phyloP scores from a whole-genome alignment of 2,329 filamentous ascomycete species.

The Raffaelea albimanens region DNA sequence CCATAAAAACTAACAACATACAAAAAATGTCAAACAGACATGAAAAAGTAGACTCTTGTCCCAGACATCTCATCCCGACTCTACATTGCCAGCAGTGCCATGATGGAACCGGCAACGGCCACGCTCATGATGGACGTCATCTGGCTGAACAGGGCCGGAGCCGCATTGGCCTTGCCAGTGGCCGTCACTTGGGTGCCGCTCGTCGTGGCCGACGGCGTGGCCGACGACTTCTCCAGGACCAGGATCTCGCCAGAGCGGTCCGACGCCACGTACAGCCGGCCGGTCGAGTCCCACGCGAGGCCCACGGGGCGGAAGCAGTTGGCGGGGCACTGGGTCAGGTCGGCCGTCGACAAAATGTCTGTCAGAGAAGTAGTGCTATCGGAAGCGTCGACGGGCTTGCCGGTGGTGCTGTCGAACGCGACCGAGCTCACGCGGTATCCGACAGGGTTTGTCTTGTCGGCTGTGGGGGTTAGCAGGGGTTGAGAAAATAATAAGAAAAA shows the following conservation, averaged over 20 bases:
- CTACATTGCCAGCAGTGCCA: background rate
- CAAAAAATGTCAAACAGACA: background rate
- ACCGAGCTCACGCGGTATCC: constrained; percentile 37
- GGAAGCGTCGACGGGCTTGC: constrained; percentile 27
- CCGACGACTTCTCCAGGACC: constrained; percentile 29
- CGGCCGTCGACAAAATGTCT: constrained; percentile 46
- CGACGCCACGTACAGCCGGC: constrained; percentile 51
- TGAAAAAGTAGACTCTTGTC: background rate
- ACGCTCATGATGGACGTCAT: background rate
- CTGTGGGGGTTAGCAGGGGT: constrained; percentile 15
- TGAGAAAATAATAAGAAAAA: background rate
- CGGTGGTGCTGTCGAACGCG: constrained; percentile 31
- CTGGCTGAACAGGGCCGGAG: background rate
- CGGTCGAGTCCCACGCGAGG: constrained; percentile 39
- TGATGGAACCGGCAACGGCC: background rate
- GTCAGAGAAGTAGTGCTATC: constrained; percentile 34
- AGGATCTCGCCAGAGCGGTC: constrained; percentile 59
- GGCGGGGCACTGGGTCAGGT: constrained; percentile 42
- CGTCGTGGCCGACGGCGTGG: constrained; percentile 1
- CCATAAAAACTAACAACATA: background rate
- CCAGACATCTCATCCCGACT: too few relatives aligned
- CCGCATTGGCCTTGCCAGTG: background rate
- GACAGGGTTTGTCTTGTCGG: constrained; percentile 30
- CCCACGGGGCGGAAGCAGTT: constrained; percentile 56
- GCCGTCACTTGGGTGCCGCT: constrained; percentile 15